Base-by-base conservation (phyloP, 2,329 filamentous ascomycete species). In the Diaporthe vexans region DNA sequence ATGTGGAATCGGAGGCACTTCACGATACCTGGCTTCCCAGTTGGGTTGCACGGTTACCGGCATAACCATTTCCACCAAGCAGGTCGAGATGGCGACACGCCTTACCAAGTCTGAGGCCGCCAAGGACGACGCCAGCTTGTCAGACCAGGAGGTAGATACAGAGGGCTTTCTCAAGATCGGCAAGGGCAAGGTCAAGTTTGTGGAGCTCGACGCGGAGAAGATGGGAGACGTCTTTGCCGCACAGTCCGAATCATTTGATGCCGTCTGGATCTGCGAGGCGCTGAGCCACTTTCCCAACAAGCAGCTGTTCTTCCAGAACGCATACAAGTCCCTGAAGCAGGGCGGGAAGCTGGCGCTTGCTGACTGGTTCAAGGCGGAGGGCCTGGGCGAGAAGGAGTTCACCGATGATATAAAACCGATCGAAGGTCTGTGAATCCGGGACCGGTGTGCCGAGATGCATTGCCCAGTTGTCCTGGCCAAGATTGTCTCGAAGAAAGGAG, bases 181-280 rank as follows among this genome's bases (percentile, higher is more conserved):
- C 37, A 78, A 82, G 19, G 88, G 88, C 21, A 83, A 81, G 58
- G 88, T 90, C 29, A 83, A 83, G 37, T 91, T 90, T 79, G 78
- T 91, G 48, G 89, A 91, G 81, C 84, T 91, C 7, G 90, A 91
- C 78, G 90, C 89, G 2, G 90, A 91, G 82, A 89, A 85, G 78
- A 91, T 92, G 88, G 86, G 85, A 3, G 85, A 87, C 1, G 83
- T 84, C 79, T 91, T 91, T 76, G 80, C 78, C 2, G 79, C 79
- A 1, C 81, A 81, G 46, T 78, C 79, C 40, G 80, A 78, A 65
- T 79, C 76, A 2, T 91, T 91, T 76, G 88, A 91, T 77, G 85
- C 84, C 57, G 88, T 91, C 29, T 92, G 90, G 90, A 91, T 91
- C 79, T 90, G 88, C 65, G 90, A 91, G 79, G 89, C 89, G 2